A percentile compares a stretch with the other conserved stretches of the same genome.
phyloP scores from a whole-genome alignment of 2,329 filamentous ascomycete genomes.

The Apiospora saccharicola region DNA sequence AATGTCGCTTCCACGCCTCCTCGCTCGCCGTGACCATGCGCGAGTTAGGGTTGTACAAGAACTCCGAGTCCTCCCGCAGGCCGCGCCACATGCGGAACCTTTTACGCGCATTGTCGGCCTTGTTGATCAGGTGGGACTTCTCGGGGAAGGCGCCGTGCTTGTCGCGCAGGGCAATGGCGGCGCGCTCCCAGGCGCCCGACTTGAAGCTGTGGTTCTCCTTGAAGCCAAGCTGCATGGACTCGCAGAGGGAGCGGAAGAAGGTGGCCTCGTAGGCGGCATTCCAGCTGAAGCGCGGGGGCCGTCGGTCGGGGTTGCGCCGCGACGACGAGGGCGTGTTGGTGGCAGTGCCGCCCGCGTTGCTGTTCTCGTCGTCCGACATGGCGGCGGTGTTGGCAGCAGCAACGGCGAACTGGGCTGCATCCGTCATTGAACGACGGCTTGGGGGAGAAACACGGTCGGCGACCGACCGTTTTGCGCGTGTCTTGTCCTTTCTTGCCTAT shows the following conservation, averaged over 20 bases:
- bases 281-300: slow-evolving; percentile 65
- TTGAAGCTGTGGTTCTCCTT: slow-evolving; percentile 68
- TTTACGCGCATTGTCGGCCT: slow-evolving; percentile 69
- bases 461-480: not conserved
- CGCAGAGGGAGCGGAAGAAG: slow-evolving; percentile 67
- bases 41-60: slow-evolving; percentile 59
- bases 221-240: slow-evolving; percentile 64
- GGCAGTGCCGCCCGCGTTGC: slow-evolving; percentile 26
- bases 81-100: slow-evolving; percentile 69
- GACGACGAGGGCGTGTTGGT: slow-evolving; percentile 30
- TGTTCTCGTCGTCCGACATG: slow-evolving; percentile 42
- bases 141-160: slow-evolving; percentile 64
- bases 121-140: slow-evolving; percentile 69
- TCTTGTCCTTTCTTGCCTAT: not conserved
- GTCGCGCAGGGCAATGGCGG: slow-evolving; percentile 60
- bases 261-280: slow-evolving; percentile 65
- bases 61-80: slow-evolving; percentile 63
- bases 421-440: slow-evolving; percentile 1
- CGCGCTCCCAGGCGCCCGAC: slow-evolving; percentile 66
- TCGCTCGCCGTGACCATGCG: slow-evolving; percentile 63
- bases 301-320: slow-evolving; percentile 41
- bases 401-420: slow-evolving; percentile 10
- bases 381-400: slow-evolving; percentile 21
- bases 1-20: slow-evolving; percentile 63
- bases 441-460: not conserved